Base-by-base conservation (phyloP, 495 filamentous ascomycete species). In the Podospora appendiculata region DNA sequence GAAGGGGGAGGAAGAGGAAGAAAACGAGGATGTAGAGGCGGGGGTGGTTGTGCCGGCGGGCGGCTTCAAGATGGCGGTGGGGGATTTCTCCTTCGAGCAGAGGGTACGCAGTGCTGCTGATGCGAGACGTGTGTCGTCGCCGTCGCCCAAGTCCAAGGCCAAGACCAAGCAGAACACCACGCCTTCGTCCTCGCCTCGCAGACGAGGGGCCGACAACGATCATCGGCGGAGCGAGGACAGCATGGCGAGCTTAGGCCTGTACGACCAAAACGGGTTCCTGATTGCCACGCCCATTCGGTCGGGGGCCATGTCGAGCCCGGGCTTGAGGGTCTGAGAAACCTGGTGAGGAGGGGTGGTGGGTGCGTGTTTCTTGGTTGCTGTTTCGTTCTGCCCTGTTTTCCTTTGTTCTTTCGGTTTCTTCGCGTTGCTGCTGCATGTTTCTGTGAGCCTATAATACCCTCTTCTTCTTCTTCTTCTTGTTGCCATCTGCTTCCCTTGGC, bases 231-330 rank as follows among this genome's bases (percentile, higher is more conserved):
- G 57, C 19, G 39, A 59, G 12, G 59, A 62, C 7, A 38, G 36
- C 36, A 38, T 38, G 36, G 36, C 36, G 14, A 59, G 53, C 35
- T 13, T 57, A 16, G 48, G 56, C 3, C 38, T 59, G 41, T 62
- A 62, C 44, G 59, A 62, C 19, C 39, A 45, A 32, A 49, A 62
- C 13, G 59, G 59, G 0, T 62, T 62, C 12, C 38, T 62, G 48
- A 59, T 62, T 46, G 16, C 10, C 25, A 33, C 44, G 44, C 44
- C 44, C 14, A 16, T 35, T 1, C 44, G 44, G 44, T 19, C 19
- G 17, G 42, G 42, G 10, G 17, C 8, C 25, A 25, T 25, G 2
- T 19, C 42, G 17, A 45, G 42, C 25, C 42, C 42, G 6, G 42
- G 42, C 8, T 32, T 45, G 42, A 45, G 18, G 7, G 42, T 45